Base-by-base conservation (phyloP, 2,329 filamentous ascomycete species). In the Podosphaera leucotricha region DNA sequence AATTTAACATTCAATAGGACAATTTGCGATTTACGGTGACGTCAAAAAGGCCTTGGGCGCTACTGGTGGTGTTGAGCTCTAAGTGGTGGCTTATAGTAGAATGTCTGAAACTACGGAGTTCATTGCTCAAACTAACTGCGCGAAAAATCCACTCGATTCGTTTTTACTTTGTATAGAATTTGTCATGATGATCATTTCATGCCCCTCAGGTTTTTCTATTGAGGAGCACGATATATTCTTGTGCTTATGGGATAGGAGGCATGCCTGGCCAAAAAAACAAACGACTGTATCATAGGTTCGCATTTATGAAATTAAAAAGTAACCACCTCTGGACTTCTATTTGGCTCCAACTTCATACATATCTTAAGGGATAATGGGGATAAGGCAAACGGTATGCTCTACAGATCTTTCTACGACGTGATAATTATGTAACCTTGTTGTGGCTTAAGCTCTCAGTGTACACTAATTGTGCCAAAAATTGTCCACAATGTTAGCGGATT, bases 21-120 rank as follows among this genome's bases (percentile, higher is more conserved):
- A 90, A 66, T 90, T 90, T 64, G 81, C 80, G 58, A 92, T 92
- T 63, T 92, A 92, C 60, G 83, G 80, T 62, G 71, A 77, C 52
- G 57, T 80, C 54, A 81, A 81, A 68, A 73, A 75, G 62, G 62
- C 68, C 1, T 62, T 84, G 3, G 77, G 77, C 45, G 82, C 80
- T 43, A 72, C 69, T 13, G 77, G 77, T n/a, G 80, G 80, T 64
- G 76, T 85, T 28, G 80, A 85, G 63, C 79, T 84, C 51, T 66
- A 67, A 49, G 57, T 54, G 46, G 41, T n/a, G 40, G 35, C 30
- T 41, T 41, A 30, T 45, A 45, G 46, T 26, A 38, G 43, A 38
- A 48, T 46, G 45, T 43, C 48, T 39, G 43, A 41, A 38, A 43
- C 43, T 21, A 37, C 38, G 37, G 37, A 44, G 45, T 11, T 11